These are phyloP conservation scores for Barnettozyma vustinii DNA, from an alignment of 805 yeast species.

Conservation along the genomic window DNA sequence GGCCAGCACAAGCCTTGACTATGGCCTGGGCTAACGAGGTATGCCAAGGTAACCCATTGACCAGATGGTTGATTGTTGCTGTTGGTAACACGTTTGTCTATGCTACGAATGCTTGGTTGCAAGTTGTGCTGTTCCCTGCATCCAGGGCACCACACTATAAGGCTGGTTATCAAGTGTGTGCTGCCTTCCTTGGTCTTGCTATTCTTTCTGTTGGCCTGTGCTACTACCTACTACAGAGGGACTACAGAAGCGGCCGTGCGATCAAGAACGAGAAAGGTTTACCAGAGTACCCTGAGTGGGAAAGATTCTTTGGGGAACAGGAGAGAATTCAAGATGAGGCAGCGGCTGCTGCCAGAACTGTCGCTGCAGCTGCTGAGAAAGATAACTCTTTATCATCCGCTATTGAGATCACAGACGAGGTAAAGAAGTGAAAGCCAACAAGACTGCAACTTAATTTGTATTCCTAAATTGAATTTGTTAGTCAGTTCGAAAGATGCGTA, in stretches of 20 bases:
- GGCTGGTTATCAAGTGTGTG: slow-evolving; percentile 28
- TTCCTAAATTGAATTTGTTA: background rate
- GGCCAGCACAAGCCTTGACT: slow-evolving; percentile 23
- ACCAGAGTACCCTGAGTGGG: slow-evolving; percentile 16
- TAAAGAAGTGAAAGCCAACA: background rate
- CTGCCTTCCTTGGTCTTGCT: slow-evolving; percentile 17
- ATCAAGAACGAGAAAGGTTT: slow-evolving; percentile 11
- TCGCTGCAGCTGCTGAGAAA: background rate
- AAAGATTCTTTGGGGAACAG: slow-evolving; percentile 8
- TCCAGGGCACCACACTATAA: slow-evolving; percentile 30
- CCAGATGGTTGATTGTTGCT: slow-evolving; percentile 26
- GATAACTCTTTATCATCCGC: background rate
- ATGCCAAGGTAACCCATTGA: slow-evolving; percentile 23
- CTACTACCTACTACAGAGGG: slow-evolving; percentile 32
- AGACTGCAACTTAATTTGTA: background rate
- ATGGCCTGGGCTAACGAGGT: slow-evolving; percentile 28
- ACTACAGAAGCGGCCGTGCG: slow-evolving; percentile 27
- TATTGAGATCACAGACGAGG: background rate
- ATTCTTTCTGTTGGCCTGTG: slow-evolving; percentile 8
- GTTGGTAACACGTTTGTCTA: slow-evolving; percentile 28
- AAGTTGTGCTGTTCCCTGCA: slow-evolving; percentile 29
- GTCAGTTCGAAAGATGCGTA: too few species aligned
- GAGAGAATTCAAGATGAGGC: slow-evolving; percentile 4
- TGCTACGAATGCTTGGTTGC: slow-evolving; percentile 32
- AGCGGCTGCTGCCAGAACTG: background rate